phyloP scores from a whole-genome alignment of 1,284 basidiomycete species.

The Cutaneotrichosporon sp. region DNA sequence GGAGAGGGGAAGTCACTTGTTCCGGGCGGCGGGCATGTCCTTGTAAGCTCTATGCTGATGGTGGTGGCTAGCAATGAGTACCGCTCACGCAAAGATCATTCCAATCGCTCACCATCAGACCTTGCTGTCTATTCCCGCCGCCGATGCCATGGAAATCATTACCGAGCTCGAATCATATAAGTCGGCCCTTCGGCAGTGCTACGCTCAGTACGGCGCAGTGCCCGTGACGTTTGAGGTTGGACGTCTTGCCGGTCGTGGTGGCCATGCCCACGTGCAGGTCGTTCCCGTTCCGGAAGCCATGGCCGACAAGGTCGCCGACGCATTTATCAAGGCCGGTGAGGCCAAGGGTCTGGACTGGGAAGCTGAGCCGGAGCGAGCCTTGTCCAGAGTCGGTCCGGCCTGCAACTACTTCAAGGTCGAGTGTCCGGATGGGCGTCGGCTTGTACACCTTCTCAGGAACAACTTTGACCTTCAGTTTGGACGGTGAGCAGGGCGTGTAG shows the following conservation, averaged over 20 bases:
- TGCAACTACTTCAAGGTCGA: constrained; percentile 85
- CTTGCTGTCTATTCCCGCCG: constrained; percentile 63
- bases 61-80: too few species aligned
- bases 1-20: constrained; percentile 55
- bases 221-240: constrained; percentile 85
- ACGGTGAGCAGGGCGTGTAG: constrained; percentile 56
- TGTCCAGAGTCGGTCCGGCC: constrained; percentile 51
- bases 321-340: constrained; percentile 65
- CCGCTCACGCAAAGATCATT: too few species aligned
- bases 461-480: constrained; percentile 90
- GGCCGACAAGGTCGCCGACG: constrained; percentile 60
- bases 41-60: constrained; percentile 50
- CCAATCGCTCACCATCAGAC: constrained; percentile 69
- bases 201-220: constrained; percentile 62
- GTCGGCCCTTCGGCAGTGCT: constrained; percentile 64
- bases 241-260: constrained; percentile 73
- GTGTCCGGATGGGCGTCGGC: constrained; percentile 73
- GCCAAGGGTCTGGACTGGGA: constrained; percentile 61
- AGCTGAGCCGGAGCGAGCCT: constrained; percentile 60
- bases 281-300: constrained; percentile 70
- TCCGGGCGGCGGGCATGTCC: constrained; percentile 87
- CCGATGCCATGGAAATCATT: constrained; percentile 67
- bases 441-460: constrained; percentile 77
- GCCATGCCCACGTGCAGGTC: constrained; percentile 85
- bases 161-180: constrained; percentile 81